These are phyloP conservation scores for Hypholoma fasciculare DNA, from an alignment of 768 basidiomycete species.

Conservation along the genomic window DNA sequence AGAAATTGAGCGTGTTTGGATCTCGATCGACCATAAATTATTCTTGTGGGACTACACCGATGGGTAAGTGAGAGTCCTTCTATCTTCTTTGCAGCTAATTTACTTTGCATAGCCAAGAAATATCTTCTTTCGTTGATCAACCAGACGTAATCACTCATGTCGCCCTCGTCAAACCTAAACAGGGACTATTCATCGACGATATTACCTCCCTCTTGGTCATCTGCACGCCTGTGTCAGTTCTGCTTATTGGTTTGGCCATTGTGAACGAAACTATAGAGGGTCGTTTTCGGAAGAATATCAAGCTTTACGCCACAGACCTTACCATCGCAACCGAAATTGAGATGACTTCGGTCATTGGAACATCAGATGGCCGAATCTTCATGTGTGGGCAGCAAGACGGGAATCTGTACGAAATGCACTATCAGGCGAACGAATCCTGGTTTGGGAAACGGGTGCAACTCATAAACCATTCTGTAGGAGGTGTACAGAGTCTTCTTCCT, in stretches of 20 bases:
- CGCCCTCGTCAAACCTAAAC: constrained; percentile 83
- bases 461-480: constrained; percentile 83
- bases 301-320: constrained; percentile 89
- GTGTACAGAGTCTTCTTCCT: constrained; percentile 78
- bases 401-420: constrained; percentile 88
- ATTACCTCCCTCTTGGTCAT: constrained; percentile 88
- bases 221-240: constrained; percentile 81
- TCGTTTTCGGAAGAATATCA: constrained; percentile 66
- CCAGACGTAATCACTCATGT: constrained; percentile 89
- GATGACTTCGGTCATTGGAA: constrained; percentile 84
- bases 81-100: background rate
- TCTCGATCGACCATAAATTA: constrained; percentile 90
- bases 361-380: constrained; percentile 84
- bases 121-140: constrained; percentile 90
- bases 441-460: constrained; percentile 86
- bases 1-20: constrained; percentile 94
- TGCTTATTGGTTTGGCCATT: constrained; percentile 81
- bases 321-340: constrained; percentile 75
- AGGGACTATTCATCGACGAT: constrained; percentile 88
- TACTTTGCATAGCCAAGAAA: constrained; percentile 64
- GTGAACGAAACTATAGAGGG: constrained; percentile 41
- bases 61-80: constrained; percentile 56
- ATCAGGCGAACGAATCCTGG: constrained; percentile 90
- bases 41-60: constrained; percentile 97
- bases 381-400: constrained; percentile 87